Evolutionary conservation across 768 basidiomycete genomes (phyloP).

Genomic region (Pholiota microspora): DNA sequence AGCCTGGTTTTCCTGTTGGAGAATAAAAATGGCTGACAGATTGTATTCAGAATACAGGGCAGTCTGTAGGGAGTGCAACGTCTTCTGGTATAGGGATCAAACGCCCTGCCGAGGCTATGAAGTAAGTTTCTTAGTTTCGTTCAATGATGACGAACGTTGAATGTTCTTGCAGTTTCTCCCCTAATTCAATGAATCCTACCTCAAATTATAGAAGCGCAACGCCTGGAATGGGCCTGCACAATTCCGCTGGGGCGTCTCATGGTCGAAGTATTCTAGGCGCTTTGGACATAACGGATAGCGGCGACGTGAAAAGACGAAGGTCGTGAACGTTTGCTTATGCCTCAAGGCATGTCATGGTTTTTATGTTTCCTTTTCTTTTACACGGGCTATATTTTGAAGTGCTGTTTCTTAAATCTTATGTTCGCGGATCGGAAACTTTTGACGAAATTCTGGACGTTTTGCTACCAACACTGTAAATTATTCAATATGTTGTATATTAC

Average conservation of each 20-base stretch:
- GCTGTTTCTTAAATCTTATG: no score
- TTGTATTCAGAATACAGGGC: slow-evolving; percentile 12
- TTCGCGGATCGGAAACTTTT: no score
- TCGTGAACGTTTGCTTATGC: neutral
- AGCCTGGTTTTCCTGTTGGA: no score
- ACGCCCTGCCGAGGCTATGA: slow-evolving; percentile 30
- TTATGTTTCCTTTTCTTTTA: no score
- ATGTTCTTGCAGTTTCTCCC: neutral
- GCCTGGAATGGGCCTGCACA: slow-evolving; percentile 40
- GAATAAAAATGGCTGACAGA: no score
- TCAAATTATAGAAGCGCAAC: slow-evolving; percentile 26
- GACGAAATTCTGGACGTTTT: neutral
- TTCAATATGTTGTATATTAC: neutral
- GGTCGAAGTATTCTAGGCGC: slow-evolving; percentile 31
- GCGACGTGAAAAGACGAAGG: slow-evolving; percentile 41
- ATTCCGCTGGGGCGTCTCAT: slow-evolving; percentile 20
- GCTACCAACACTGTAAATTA: neutral
- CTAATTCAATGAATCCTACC: slow-evolving; percentile 15
- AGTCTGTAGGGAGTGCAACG: slow-evolving; percentile 6
- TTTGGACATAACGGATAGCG: slow-evolving; percentile 36
- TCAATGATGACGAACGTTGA: neutral
- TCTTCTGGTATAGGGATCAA: slow-evolving; percentile 27
- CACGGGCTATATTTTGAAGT: no score
- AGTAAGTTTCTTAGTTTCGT: slow-evolving; percentile 6
- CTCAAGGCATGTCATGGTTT: no score